Conservation (phyloP, 2,329 filamentous ascomycete genomes). For the Byssoonygena ceratinophila region DNA sequence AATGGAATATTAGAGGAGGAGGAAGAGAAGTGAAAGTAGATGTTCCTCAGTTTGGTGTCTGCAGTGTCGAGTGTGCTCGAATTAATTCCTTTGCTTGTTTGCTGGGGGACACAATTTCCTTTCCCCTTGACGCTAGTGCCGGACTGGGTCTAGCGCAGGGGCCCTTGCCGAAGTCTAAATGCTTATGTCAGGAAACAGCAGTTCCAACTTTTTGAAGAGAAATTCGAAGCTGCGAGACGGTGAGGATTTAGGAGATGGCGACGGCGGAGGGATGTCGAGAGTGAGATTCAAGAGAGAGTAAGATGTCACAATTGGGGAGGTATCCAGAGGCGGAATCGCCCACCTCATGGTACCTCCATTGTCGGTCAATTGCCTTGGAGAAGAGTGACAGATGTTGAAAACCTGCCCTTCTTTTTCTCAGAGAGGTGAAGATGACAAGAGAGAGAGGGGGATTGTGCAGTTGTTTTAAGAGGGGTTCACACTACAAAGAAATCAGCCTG, state of each 20-base stretch:
- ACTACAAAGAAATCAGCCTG: too few relatives aligned
- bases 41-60: too few relatives aligned
- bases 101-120: not conserved
- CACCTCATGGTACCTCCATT: slow-evolving; percentile 7
- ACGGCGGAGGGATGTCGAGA: too few relatives aligned
- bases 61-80: not conserved
- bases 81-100: not conserved
- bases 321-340: not conserved
- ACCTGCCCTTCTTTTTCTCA: too few relatives aligned
- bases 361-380: not conserved
- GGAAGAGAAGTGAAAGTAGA: not conserved
- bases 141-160: not conserved
- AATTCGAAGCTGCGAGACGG: too few relatives aligned
- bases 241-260: too few relatives aligned
- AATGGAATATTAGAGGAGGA: not conserved
- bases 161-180: not conserved
- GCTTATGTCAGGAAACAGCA: not conserved
- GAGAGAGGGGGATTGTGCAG: not conserved
- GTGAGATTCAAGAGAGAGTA: not conserved
- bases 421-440: not conserved
- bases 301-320: not conserved
- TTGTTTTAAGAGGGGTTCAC: not conserved
- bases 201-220: too few relatives aligned
- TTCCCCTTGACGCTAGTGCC: not conserved
- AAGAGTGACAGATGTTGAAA: not conserved